Evolutionary conservation across 768 basidiomycete species (phyloP), one percentile per base, ranked within the genome.

Genomic region (Suillus tomentosus): DNA sequence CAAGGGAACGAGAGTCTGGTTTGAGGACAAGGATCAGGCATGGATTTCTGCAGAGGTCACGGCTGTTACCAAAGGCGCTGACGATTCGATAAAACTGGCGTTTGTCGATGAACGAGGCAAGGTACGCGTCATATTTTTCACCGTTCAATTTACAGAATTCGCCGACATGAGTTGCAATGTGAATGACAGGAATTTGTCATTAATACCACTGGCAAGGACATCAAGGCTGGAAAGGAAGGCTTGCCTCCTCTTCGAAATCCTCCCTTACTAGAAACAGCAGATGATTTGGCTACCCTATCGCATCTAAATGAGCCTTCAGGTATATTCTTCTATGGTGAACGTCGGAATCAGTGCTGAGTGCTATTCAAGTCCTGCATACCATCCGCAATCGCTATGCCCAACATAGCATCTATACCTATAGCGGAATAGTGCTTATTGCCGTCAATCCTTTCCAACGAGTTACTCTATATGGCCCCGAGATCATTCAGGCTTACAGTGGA

Each of bases 361-460:
- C 67, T 24, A 65, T 3, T 69, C 5, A 27, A 96, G 96, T 99
- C 37, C 84, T 99, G 34, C 96, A 99, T 74, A 96, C 96, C 53
- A 98, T 99, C 70, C 89, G 92, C 43, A 96, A 96, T 77, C 92
- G 96, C 70, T 99, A 99, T 80, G 92, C 90, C 40, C 92, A 95
- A 69, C 96, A 96, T 76, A 94, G 93, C 74, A 99, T 99, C 71
- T 99, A 99, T 74, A 99, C 97, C 39, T 99, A 99, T 80, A 96
- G 94, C 67, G 97, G 97, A 70, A 99, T 99, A 69, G 96, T 99
- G 66, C 87, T 99, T 68, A 97, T 99, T 74, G 97, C 97, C 61
- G 89, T 99, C 80, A 99, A 99, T 78, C 97, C 97, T 55, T 99
- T 99, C 78, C 93, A 96, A 78, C 92, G 95, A 73, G 91, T 99